Evolutionary conservation across 164 flowering plant genomes (phyloP).

Genomic region (Magnolia changhungtana): DNA sequence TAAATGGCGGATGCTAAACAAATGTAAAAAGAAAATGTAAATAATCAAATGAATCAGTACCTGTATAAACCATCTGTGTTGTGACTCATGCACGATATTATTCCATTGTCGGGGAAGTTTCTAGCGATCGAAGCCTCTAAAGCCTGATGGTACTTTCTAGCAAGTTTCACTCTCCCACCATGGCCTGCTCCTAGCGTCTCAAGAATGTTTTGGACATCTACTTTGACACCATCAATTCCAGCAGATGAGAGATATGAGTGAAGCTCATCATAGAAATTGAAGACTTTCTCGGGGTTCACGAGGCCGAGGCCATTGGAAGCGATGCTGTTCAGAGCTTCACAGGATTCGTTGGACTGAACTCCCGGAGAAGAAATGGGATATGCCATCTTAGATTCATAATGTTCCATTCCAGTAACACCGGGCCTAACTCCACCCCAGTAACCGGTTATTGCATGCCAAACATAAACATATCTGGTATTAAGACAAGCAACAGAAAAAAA

Average conservation of each 20-base stretch:
- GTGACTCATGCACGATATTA: conserved; percentile 84
- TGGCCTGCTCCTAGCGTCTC: conserved; percentile 89
- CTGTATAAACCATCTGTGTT: conserved; percentile 82
- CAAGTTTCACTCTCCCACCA: conserved; percentile 75
- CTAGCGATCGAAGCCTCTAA: conserved; percentile 68
- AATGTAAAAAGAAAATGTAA: too few species aligned
- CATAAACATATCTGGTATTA: conserved; percentile 63
- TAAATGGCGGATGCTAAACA: too few species aligned
- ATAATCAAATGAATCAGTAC: conserved; percentile 18
- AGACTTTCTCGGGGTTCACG: conserved; percentile 72
- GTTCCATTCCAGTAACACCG: conserved; percentile 59
- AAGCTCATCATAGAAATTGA: conserved; percentile 61
- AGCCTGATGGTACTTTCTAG: conserved; percentile 75
- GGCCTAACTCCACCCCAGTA: conserved; percentile 89
- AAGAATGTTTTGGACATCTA: conserved; percentile 78
- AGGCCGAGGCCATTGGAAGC: conserved; percentile 66
- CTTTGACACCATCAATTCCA: conserved; percentile 88
- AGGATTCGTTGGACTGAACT: conserved; percentile 49
- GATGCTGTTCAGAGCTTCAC: conserved; percentile 50
- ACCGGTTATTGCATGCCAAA: conserved; percentile 87
- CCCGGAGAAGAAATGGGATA: conserved; percentile 66
- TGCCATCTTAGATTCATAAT: conserved; percentile 59
- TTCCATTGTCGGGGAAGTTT: conserved; percentile 70
- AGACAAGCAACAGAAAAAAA: not conserved
- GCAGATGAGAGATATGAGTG: conserved; percentile 83